Conservation (phyloP, 495 filamentous ascomycete species). For the Opeltia flavorubescens region DNA sequence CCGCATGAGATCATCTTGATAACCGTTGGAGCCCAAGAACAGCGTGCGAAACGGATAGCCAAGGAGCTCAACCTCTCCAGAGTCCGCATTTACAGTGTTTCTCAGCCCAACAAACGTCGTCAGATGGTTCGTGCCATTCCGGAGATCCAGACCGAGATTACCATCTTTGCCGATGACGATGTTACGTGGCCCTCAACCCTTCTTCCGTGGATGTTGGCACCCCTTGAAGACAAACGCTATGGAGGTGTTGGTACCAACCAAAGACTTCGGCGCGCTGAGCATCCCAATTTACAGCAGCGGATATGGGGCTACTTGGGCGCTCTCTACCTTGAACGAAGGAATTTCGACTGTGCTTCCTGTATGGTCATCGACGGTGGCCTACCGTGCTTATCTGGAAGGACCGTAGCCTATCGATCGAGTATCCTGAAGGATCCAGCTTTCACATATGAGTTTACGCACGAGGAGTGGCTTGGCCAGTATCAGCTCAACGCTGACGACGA, state of each 20-base stretch:
- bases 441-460: conserved; percentile 55
- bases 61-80: conserved; percentile 36
- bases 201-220: conserved; percentile 70
- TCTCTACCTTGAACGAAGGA: conserved; percentile 68
- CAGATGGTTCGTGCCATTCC: conserved; percentile 75
- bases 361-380: conserved; percentile 75
- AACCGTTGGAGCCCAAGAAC: conserved; percentile 49
- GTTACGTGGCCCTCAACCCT: conserved; percentile 69
- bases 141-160: conserved; percentile 57
- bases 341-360: conserved; percentile 81
- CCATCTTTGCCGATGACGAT: conserved; percentile 76
- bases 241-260: conserved; percentile 79
- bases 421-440: conserved; percentile 70
- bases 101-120: conserved; percentile 64
- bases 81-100: conserved; percentile 37
- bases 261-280: conserved; percentile 50
- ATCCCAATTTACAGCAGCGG: conserved; percentile 39
- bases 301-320: conserved; percentile 69
- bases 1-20: conserved; percentile 47
- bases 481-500: conserved; percentile 74
- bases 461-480: conserved; percentile 48
- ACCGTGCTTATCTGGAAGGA: conserved; percentile 77
- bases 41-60: conserved; percentile 38
- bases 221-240: conserved; percentile 62
- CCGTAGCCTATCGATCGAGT: conserved; percentile 65